These are phyloP conservation scores for Physcomitrellopsis africana DNA, from an alignment of 225 moss, liverwort and hornwort species.

Conservation along the genomic window DNA sequence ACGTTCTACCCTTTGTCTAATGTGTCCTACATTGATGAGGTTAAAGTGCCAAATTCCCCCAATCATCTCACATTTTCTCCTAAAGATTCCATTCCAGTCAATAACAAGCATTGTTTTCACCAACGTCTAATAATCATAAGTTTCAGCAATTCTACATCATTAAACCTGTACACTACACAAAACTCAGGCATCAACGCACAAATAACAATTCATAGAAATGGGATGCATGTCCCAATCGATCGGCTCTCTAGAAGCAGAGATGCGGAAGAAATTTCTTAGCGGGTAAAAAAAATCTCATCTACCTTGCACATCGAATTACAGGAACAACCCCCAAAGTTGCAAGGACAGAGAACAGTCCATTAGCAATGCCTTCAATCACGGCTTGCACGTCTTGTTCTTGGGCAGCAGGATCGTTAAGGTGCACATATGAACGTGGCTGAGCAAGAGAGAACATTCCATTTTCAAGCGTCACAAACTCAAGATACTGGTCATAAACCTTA, in stretches of 20 bases:
- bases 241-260: neutral
- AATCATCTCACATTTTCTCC: conserved; percentile 14
- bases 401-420: conserved; percentile 91
- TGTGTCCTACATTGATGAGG: conserved; percentile 1
- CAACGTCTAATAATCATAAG: conserved; percentile 13
- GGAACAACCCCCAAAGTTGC: conserved; percentile 95
- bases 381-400: conserved; percentile 83
- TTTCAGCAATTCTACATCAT: neutral
- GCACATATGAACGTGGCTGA: conserved; percentile 84
- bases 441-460: conserved; percentile 87
- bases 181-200: conserved; percentile 15
- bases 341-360: conserved; percentile 87
- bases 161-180: conserved; percentile 14
- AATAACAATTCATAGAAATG: conserved; percentile 4
- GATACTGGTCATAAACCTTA: conserved; percentile 94
- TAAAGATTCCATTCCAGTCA: conserved; percentile 11
- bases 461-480: conserved; percentile 92
- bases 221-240: neutral
- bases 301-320: conserved; percentile 88
- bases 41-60: neutral
- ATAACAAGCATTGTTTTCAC: conserved; percentile 5
- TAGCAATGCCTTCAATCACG: conserved; percentile 84
- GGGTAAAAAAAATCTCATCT: neutral
- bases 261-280: neutral
- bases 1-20: neutral